Evolutionary conservation across 2,329 filamentous ascomycete species (phyloP), one percentile per base, ranked within the genome.

Genomic region (Pestalotiopsis sp.): DNA sequence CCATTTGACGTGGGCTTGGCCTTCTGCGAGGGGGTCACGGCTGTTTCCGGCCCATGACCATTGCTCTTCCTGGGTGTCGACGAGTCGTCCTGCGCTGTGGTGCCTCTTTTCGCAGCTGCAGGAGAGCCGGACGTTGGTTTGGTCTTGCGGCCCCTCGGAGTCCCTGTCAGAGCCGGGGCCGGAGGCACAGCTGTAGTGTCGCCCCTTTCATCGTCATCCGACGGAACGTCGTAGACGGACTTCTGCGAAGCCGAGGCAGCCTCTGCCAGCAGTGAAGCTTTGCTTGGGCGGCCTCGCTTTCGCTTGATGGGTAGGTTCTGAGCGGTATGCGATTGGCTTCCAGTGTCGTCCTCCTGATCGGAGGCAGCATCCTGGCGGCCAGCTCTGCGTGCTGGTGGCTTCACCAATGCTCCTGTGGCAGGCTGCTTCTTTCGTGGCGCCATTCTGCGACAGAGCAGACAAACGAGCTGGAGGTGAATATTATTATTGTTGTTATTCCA

Each of bases 1-100:
- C 79, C 81, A 45, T 76, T 82, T 25, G 75, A 65, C 2, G 25
- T 49, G 17, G 41, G 23, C 13, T 69, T 73, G 4, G 68, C 67
- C 52, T 14, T 23, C 14, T 72, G 73, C 5, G 75, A 77, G 2
- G 76, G 77, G 4, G 77, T 78, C 20, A 67, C 69, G 4, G 59
- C 36, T 23, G 52, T 31, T 13, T 69, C 66, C 1, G 65, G 65
- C 2, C 58, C 70, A 20, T 23, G 45, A 7, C 52, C 41, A 27
- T 39, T 49, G 17, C 59, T 63, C 20, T 56, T 63, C 41, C 23
- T 23, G 13, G 66, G 66, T 20, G 66, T 67, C 25, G 11, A 20
- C 23, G 39, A 23, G 20, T 67, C 27, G 36, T 36, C 38, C 0
- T 61, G 41, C n/a, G 36, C 39, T 61, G 36, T n/a, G 17, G 11